phyloP scores from a whole-genome alignment of 352 stramenopile genomes.

The Phytophthora quininea region DNA sequence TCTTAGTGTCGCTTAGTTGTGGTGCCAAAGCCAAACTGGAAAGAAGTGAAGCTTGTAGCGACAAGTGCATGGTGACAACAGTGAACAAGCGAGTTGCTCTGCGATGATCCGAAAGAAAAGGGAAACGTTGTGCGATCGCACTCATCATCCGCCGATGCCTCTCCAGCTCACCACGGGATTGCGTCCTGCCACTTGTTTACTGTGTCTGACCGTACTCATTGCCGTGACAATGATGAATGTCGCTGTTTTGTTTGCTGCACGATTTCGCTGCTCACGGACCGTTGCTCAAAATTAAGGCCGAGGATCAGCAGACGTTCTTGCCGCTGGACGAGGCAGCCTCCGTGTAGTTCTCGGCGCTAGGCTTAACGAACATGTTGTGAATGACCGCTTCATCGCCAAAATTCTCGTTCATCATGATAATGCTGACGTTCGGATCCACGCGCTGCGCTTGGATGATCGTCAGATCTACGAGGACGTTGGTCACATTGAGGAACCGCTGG shows the following conservation, averaged over 20 bases:
- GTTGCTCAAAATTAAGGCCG: conserved; percentile 25
- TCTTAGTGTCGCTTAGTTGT: background rate
- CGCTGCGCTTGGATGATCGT: conserved; percentile 29
- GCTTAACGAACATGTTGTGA: conserved; percentile 44
- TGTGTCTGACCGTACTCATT: background rate
- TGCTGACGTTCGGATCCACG: conserved; percentile 35
- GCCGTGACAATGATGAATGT: conserved; percentile 28
- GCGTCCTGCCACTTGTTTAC: too few relatives aligned
- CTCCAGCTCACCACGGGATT: too few relatives aligned
- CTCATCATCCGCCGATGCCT: too few relatives aligned
- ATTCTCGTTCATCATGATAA: conserved; percentile 51
- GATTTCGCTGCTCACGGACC: too few relatives aligned
- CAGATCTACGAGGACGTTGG: conserved; percentile 37
- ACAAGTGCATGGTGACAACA: background rate
- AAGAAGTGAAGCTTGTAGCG: background rate
- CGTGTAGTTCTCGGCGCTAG: conserved; percentile 16
- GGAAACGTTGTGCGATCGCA: too few relatives aligned
- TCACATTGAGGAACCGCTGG: conserved; percentile 45
- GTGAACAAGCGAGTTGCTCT: background rate
- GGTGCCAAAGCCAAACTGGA: background rate
- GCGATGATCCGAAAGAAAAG: too few relatives aligned
- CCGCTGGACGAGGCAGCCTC: conserved; percentile 34
- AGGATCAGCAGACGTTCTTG: conserved; percentile 18
- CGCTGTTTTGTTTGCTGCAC: too few relatives aligned
- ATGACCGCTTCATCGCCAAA: conserved; percentile 37